Percentiles rank a stretch among this genome's conserved stretches.
phyloP scores from a whole-genome alignment of 2,329 filamentous ascomycete species.

The Trichoderma arundinaceum region DNA sequence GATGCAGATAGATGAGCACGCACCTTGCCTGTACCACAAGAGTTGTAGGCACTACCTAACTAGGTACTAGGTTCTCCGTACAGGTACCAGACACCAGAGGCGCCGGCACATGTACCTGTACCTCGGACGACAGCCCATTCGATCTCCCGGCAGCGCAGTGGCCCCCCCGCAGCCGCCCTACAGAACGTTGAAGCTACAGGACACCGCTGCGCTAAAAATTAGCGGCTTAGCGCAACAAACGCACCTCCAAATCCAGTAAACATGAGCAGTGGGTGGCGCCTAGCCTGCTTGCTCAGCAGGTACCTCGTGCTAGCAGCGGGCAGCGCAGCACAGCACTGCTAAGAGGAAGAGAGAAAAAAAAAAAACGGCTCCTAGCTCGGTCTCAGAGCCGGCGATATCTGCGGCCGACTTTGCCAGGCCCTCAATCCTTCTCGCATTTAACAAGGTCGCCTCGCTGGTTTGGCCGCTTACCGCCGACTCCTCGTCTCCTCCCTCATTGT shows the following conservation, averaged over 20 bases:
- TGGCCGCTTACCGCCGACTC: conserved; percentile 33
- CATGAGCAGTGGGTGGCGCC: conserved; percentile 17
- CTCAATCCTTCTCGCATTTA: conserved; percentile 28
- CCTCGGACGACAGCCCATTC: background rate
- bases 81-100: background rate
- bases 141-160: conserved; percentile 6
- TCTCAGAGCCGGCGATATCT: conserved; percentile 28
- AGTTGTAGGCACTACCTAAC: background rate
- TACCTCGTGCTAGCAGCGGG: conserved; percentile 17
- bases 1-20: background rate
- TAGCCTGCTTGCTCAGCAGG: conserved; percentile 26
- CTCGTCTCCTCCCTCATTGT: conserved; percentile 19
- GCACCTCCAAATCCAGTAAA: conserved; percentile 31
- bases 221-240: conserved; percentile 29
- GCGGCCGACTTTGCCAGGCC: conserved; percentile 29
- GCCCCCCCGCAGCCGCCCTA: conserved; percentile 24
- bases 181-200: background rate
- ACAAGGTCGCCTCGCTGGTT: conserved; percentile 26
- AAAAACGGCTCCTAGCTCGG: conserved; percentile 24
- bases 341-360: background rate
- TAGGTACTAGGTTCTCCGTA: background rate
- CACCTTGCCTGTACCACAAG: too few species aligned
- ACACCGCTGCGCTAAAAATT: conserved; percentile 25
- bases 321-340: conserved; percentile 12
- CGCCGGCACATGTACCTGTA: too few species aligned